Conservation (phyloP, 1,139 yeast species). For the Blastobotrys illinoisensis region DNA sequence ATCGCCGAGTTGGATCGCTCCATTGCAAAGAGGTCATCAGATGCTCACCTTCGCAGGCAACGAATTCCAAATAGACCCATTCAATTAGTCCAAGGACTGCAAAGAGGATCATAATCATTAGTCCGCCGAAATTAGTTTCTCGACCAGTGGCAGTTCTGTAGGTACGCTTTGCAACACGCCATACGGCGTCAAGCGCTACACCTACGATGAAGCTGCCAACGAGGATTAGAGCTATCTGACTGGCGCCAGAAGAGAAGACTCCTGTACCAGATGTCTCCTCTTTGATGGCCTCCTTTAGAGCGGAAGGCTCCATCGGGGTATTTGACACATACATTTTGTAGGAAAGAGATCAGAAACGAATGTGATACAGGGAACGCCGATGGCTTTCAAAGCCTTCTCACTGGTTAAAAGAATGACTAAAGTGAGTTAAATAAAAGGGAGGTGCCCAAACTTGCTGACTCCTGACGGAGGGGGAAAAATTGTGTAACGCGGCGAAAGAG, state of each 20-base stretch:
- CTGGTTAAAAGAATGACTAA: not conserved
- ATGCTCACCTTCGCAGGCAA: constrained; percentile 6
- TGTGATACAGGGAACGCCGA: not conserved
- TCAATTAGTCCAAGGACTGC: constrained; percentile 2
- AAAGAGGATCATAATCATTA: constrained; percentile 5
- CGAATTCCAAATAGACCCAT: constrained; percentile 4
- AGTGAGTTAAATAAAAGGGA: not conserved
- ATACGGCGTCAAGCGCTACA: not conserved
- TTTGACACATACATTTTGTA: constrained; percentile 7
- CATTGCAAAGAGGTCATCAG: not conserved
- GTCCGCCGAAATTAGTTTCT: constrained; percentile 9
- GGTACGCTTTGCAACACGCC: constrained; percentile 6
- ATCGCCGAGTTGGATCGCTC: constrained; percentile 4
- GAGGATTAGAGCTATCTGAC: constrained; percentile 4
- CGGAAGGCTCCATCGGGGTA: constrained; percentile 7
- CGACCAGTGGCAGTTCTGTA: constrained; percentile 7
- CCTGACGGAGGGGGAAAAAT: not conserved
- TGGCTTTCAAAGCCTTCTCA: not conserved
- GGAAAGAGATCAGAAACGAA: not conserved
- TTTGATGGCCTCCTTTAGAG: constrained; percentile 5
- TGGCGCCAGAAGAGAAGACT: constrained; percentile 5
- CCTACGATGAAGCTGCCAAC: constrained; percentile 6
- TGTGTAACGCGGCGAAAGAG: not conserved
- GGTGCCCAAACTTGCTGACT: not conserved
- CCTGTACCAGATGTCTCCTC: constrained; percentile 5